Percentiles rank a stretch among this genome's conserved stretches.
Evolutionary conservation across 129 eudicot genomes (phyloP).

Genomic region (Artemisia tridentata): DNA sequence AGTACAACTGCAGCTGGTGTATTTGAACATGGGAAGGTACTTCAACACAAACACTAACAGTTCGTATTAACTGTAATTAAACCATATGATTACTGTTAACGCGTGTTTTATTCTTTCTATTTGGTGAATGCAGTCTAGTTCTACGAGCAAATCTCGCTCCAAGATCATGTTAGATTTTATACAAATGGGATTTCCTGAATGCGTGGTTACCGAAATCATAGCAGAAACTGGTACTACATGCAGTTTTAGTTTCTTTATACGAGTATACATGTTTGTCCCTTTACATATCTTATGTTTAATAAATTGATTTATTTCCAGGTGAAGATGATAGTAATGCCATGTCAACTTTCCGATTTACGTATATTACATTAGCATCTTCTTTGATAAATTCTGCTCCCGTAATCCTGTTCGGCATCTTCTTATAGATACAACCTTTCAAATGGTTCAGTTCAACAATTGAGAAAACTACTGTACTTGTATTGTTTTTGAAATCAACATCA

Average conservation of each 20-base stretch:
- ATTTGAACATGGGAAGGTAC: constrained; percentile 26
- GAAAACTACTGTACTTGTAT: too few relatives aligned
- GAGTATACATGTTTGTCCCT: constrained; percentile 16
- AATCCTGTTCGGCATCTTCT: too few relatives aligned
- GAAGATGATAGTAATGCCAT: constrained; percentile 22
- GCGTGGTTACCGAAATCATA: constrained; percentile 28
- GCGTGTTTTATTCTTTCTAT: background rate
- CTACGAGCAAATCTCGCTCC: constrained; percentile 20
- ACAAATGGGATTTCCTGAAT: constrained; percentile 28
- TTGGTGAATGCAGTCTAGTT: constrained; percentile 26
- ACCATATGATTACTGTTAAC: background rate
- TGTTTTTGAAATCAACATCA: too few relatives aligned
- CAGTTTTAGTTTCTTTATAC: constrained; percentile 9
- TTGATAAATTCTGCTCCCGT: background rate
- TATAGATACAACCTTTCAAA: too few relatives aligned
- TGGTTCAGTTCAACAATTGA: too few relatives aligned
- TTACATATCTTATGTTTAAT: background rate
- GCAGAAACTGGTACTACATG: constrained; percentile 22
- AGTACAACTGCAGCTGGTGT: constrained; percentile 11
- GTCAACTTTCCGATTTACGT: background rate
- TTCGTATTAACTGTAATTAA: background rate
- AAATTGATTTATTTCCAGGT: constrained; percentile 16
- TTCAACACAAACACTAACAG: constrained; percentile 7
- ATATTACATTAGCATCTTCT: background rate
- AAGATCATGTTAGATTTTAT: constrained; percentile 13